A percentile compares a stretch with the other conserved stretches of the same genome.
These are phyloP conservation scores for Elymus sibiricus DNA, from an alignment of 176 grass and related monocot species.

Conservation along the genomic window DNA sequence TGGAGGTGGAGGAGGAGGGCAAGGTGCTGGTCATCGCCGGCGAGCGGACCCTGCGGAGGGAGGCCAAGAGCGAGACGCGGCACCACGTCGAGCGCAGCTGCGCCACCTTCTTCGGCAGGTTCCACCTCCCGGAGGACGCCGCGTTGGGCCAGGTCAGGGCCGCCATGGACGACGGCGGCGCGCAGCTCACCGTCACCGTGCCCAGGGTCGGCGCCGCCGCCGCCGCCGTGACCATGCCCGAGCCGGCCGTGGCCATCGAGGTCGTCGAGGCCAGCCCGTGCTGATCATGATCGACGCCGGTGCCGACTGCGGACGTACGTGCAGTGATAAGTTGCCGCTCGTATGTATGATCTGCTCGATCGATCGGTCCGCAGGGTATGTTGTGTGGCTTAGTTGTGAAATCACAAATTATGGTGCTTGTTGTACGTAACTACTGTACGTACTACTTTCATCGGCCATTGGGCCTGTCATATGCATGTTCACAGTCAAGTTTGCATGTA, in stretches of 20 bases:
- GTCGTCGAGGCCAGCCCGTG: constrained; percentile 7
- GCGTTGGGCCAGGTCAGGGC: constrained; percentile 55
- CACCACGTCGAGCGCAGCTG: constrained; percentile 56
- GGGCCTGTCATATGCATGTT: too few relatives aligned
- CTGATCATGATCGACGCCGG: not conserved
- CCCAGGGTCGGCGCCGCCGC: constrained; percentile 31
- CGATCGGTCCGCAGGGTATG: too few relatives aligned
- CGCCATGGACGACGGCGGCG: constrained; percentile 55
- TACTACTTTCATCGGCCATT: too few relatives aligned
- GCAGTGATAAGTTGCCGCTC: not conserved
- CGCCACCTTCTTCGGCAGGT: constrained; percentile 59
- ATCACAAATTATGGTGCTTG: too few relatives aligned
- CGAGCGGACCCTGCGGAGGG: constrained; percentile 27
- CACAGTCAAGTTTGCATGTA: not conserved
- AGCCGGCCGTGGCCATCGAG: constrained; percentile 22
- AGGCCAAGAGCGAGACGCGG: constrained; percentile 30
- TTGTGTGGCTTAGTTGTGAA: too few relatives aligned
- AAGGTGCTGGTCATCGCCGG: constrained; percentile 61
- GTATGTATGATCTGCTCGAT: not conserved
- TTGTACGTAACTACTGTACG: too few relatives aligned
- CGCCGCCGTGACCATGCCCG: not conserved
- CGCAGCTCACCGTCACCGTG: constrained; percentile 58
- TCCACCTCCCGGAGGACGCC: constrained; percentile 56
- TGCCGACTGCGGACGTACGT: not conserved
- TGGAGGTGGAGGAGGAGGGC: constrained; percentile 57